Evolutionary conservation across 1,139 yeast genomes (phyloP), one percentile per base, ranked within the genome.

Genomic region (Pichia sp.): DNA sequence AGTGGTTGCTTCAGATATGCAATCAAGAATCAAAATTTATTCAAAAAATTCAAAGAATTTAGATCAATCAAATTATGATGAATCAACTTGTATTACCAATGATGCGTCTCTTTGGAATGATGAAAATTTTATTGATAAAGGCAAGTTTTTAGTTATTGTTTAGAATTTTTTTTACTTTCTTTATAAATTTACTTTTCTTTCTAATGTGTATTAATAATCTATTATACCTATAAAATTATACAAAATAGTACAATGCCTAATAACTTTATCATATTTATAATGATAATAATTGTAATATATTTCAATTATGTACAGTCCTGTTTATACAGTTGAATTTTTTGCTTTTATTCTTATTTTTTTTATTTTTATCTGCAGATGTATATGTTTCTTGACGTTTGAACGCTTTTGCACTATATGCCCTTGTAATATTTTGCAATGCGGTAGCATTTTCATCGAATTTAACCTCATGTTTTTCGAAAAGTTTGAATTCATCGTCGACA

Each of bases 331-430:
- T 18, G 18, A 18, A 18, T 18, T 18, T 18, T 18, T 18, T 18
- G 18, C 18, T 18, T 18, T 18, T 18, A 18, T 18, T 27, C 10
- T 9, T 11, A 8, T 33, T 32, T 5, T 27, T 26, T 11, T 40
- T 32, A 10, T 10, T 31, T 26, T 10, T 2, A 27, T 37, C 28
- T 28, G n/a, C 27, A n/a, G 11, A 28, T 6, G 27, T n/a, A 37
- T 6, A 37, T 3, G 32, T 26, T 11, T 53, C 52, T 34, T 45
- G 48, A 32, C 65, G 54, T 35, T 51, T 53, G 25, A 47, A 33
- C 5, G 73, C 69, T 52, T 66, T 69, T 28, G 61, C 64, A 32
- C 75, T 69, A 53, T 68, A 71, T 1, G 70, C 69, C 47, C 78
- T 61, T 40, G 73, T 55, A 1, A 61, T 51, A 36, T 58, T 56